Percentiles rank a stretch among this genome's conserved stretches.
phyloP scores from a whole-genome alignment of 1,139 yeast genomes.

The Suhomyces chickasaworum region DNA sequence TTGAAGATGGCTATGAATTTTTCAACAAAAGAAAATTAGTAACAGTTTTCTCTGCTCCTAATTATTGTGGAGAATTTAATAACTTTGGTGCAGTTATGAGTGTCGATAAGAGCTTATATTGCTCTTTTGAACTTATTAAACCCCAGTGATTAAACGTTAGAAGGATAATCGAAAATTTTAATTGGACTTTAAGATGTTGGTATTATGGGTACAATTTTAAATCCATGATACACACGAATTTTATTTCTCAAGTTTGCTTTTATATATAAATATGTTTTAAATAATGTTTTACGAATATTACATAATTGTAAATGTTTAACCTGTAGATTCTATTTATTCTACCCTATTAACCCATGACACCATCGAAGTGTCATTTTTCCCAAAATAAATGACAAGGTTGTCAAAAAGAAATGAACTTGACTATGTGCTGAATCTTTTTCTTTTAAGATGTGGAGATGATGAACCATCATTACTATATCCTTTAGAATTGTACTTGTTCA shows the following conservation, averaged over 20 bases:
- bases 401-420: not conserved
- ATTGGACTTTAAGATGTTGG: constrained; percentile 7
- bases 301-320: not conserved
- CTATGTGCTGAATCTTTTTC: constrained; percentile 21
- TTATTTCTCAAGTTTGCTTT: constrained; percentile 9
- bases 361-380: not conserved
- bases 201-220: constrained; percentile 5
- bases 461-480: constrained; percentile 36
- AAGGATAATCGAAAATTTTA: too few species aligned
- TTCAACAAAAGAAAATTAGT: constrained; percentile 76
- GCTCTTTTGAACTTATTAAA: constrained; percentile 81
- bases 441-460: constrained; percentile 41
- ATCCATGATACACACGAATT: constrained; percentile 12
- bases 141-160: constrained; percentile 52
- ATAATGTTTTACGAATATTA: constrained; percentile 4
- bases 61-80: constrained; percentile 88
- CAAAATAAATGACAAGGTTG: not conserved
- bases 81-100: constrained; percentile 93
- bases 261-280: constrained; percentile 1
- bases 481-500: constrained; percentile 23
- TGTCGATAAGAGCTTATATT: constrained; percentile 72
- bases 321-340: constrained; percentile 2
- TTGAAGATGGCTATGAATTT: constrained; percentile 89
- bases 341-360: constrained; percentile 6
- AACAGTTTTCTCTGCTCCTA: constrained; percentile 85